Conservation (phyloP, 129 eudicot genomes). For the Pseudognaphalium luteoalbum region DNA sequence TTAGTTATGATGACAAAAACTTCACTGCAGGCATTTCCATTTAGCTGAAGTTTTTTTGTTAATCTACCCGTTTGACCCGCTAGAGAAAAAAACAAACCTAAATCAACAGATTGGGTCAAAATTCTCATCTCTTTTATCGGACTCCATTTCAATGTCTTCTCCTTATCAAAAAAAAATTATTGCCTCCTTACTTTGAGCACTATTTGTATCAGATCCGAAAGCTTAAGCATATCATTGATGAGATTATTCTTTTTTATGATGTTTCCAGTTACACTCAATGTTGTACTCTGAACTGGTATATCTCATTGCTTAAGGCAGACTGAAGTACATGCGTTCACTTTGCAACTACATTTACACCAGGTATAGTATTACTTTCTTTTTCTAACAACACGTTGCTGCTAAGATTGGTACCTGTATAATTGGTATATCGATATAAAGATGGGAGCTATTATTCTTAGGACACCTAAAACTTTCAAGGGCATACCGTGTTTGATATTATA, state of each 20-base stretch:
- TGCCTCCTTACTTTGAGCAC: conserved; percentile 8
- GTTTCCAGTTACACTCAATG: conserved; percentile 11
- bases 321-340: not conserved
- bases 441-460: not conserved
- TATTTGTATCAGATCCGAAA: not conserved
- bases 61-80: not conserved
- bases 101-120: not conserved
- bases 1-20: conserved; percentile 2
- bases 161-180: not conserved
- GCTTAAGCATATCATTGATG: conserved; percentile 3
- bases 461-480: not conserved
- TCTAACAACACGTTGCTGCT: not conserved
- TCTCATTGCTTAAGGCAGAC: not conserved
- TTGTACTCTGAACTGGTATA: not conserved
- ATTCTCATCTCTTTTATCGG: not conserved
- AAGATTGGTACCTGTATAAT: not conserved
- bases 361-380: conserved; percentile 1
- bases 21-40: not conserved
- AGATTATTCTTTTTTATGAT: not conserved
- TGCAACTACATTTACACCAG: not conserved
- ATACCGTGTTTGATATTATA: not conserved
- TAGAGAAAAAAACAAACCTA: not conserved
- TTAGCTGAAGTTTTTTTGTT: not conserved
- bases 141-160: not conserved
- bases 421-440: not conserved